A percentile compares a stretch with the other conserved stretches of the same genome.
phyloP scores from a whole-genome alignment of 257 asterid genomes.

The Verbena officinalis region DNA sequence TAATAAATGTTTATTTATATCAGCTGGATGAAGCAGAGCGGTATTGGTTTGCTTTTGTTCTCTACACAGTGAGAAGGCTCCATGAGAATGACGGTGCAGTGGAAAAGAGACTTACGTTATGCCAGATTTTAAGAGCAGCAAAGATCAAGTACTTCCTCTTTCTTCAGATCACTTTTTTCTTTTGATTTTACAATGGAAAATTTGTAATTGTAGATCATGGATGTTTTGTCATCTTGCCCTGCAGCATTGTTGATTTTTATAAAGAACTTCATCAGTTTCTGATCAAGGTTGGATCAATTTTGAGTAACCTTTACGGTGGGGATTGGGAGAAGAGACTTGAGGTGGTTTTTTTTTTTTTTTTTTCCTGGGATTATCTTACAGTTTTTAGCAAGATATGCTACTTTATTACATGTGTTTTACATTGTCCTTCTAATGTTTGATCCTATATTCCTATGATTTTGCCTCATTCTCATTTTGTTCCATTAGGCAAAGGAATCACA shows the following conservation, averaged over 20 bases:
- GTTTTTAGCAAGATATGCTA: constrained; percentile 6
- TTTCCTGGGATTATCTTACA: constrained; percentile 28
- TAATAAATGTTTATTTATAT: constrained; percentile 20
- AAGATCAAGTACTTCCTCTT: constrained; percentile 64
- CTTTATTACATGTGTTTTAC: constrained; percentile 5
- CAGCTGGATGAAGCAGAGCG: constrained; percentile 91
- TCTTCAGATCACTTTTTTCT: constrained; percentile 18
- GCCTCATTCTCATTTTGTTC: constrained; percentile 26
- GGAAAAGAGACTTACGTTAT: constrained; percentile 59
- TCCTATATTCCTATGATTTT: background rate
- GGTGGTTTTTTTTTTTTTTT: constrained; percentile 58
- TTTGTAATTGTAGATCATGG: constrained; percentile 13
- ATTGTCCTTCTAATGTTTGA: background rate
- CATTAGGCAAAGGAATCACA: constrained; percentile 86
- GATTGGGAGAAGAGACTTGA: constrained; percentile 93
- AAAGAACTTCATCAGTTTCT: constrained; percentile 83
- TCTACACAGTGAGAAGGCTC: constrained; percentile 69
- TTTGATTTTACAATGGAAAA: constrained; percentile 10
- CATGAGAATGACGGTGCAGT: constrained; percentile 42
- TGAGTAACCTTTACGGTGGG: constrained; percentile 63
- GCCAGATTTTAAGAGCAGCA: constrained; percentile 72
- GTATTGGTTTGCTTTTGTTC: constrained; percentile 83
- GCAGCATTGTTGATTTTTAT: constrained; percentile 79
- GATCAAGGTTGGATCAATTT: constrained; percentile 74
- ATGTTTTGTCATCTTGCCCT: constrained; percentile 22